These are phyloP conservation scores for Fusarium armeniacum DNA, from an alignment of 2,329 filamentous ascomycete genomes.

Conservation along the genomic window DNA sequence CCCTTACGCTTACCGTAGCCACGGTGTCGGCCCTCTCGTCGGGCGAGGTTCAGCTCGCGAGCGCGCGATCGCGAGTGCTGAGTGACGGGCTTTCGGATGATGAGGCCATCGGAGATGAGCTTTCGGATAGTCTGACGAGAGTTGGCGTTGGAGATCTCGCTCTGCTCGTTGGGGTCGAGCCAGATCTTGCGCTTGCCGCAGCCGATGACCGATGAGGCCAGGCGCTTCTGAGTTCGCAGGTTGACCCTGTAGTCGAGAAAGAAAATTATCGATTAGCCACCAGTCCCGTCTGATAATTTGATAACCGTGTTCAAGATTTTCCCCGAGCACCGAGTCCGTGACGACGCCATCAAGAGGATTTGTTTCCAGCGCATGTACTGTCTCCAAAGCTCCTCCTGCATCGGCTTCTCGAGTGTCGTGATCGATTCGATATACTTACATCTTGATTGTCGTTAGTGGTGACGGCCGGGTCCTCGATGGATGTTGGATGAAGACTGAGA, in stretches of 20 bases:
- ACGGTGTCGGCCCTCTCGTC: conserved; percentile 96
- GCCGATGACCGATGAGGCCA: conserved; percentile 97
- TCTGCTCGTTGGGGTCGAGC: conserved; percentile 99
- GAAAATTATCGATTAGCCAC: conserved; percentile 50
- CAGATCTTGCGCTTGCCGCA: conserved; percentile 99
- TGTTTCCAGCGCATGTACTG: conserved; percentile 30
- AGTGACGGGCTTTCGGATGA: conserved; percentile 99
- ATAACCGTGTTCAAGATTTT: conserved; percentile 7
- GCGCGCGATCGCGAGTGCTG: conserved; percentile 99
- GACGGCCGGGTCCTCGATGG: conserved; percentile 60
- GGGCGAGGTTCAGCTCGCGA: conserved; percentile 92
- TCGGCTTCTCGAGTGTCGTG: conserved; percentile 31
- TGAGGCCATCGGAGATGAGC: conserved; percentile 99
- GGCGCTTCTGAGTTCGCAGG: conserved; percentile 99
- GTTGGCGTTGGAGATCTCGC: conserved; percentile 99
- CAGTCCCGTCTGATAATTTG: conserved; percentile 33
- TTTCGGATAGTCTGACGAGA: conserved; percentile 99
- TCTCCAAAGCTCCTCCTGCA: conserved; percentile 30
- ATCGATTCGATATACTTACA: conserved; percentile 56
- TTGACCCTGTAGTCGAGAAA: conserved; percentile 82
- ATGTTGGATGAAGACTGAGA: conserved; percentile 57
- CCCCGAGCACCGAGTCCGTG: conserved; percentile 22
- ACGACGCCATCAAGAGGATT: conserved; percentile 40
- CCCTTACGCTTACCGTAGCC: conserved; percentile 99
- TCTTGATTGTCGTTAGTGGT: conserved; percentile 61